These are phyloP conservation scores for Phalaenopsis equestris DNA, from an alignment of 106 monocot genomes.

Conservation along the genomic window DNA sequence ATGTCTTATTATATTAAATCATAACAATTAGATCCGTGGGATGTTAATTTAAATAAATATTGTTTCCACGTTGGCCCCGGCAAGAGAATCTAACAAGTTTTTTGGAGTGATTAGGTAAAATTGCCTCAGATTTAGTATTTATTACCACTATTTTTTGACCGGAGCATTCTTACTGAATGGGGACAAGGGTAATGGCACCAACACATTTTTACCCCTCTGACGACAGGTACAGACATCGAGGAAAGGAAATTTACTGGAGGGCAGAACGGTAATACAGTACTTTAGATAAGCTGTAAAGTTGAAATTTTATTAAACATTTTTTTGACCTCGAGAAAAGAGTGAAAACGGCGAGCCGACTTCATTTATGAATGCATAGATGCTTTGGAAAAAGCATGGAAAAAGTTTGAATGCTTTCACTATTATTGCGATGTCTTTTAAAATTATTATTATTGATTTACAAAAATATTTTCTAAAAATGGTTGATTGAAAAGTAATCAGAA, in stretches of 20 bases:
- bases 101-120: constrained; percentile 14
- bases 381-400: background rate
- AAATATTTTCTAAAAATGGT: no score
- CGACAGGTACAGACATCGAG: background rate
- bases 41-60: no score
- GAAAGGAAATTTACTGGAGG: constrained; percentile 10
- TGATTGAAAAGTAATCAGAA: background rate
- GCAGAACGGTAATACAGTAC: constrained; percentile 7
- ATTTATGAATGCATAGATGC: background rate
- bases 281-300: constrained; percentile 1
- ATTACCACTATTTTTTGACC: constrained; percentile 15
- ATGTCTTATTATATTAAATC: no score
- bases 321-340: constrained; percentile 4
- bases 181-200: constrained; percentile 1
- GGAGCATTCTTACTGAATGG: background rate
- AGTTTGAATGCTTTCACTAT: background rate
- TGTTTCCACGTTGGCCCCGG: background rate
- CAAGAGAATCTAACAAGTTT: background rate
- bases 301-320: background rate
- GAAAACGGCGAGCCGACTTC: constrained; percentile 26
- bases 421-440: background rate
- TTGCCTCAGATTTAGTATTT: background rate
- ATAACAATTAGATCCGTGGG: no score
- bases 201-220: constrained; percentile 26
- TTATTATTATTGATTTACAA: background rate